phyloP scores from a whole-genome alignment of 208 protist genomes.

The Crithidia mellificae region DNA sequence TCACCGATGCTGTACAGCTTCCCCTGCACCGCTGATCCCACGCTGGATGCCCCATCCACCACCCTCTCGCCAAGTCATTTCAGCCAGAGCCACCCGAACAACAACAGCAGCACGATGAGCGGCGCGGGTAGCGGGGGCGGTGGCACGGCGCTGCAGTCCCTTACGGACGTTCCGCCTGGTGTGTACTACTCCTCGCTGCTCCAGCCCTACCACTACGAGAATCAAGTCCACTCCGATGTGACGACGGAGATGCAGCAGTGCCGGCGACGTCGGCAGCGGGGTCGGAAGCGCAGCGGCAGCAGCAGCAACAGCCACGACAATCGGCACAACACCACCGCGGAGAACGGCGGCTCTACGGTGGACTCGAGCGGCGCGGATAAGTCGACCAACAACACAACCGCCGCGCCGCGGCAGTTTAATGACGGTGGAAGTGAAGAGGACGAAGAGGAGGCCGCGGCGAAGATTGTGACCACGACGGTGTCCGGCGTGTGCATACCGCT shows the following conservation, averaged over 20 bases:
- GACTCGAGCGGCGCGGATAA: too few species aligned
- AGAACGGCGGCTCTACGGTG: too few species aligned
- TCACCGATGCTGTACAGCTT: neutral
- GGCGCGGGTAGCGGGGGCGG: constrained; percentile 9
- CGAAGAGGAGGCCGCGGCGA: neutral
- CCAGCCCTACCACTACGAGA: constrained; percentile 20
- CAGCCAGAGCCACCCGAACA: neutral
- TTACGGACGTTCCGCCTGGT: constrained; percentile 25
- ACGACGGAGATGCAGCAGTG: constrained; percentile 35
- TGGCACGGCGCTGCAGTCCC: constrained; percentile 4
- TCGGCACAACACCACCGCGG: too few species aligned
- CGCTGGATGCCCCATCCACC: neutral
- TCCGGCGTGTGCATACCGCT: neutral
- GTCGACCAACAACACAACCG: too few species aligned
- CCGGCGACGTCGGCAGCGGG: constrained; percentile 8
- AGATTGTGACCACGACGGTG: neutral
- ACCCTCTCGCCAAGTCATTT: neutral
- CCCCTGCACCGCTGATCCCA: neutral
- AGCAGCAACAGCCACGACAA: too few species aligned
- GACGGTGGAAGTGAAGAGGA: neutral
- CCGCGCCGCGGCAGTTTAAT: too few species aligned
- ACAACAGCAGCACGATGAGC: too few species aligned
- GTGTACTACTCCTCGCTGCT: constrained; percentile 18
- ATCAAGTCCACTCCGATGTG: constrained; percentile 30
- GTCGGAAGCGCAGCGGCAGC: neutral